phyloP scores from a whole-genome alignment of 768 basidiomycete species.

The Pleurotus cornucopiae region DNA sequence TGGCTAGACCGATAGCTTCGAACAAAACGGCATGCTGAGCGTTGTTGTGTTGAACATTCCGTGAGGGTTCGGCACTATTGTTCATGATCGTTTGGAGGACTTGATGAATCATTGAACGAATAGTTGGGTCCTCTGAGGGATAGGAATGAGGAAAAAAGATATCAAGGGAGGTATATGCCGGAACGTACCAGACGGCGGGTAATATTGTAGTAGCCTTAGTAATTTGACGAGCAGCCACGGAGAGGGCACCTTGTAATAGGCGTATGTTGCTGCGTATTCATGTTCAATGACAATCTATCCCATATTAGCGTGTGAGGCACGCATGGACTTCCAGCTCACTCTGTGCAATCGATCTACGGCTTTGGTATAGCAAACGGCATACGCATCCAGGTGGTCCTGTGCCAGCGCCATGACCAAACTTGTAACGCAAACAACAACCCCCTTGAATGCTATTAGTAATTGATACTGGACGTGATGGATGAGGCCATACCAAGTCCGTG shows the following conservation, averaged over 20 bases:
- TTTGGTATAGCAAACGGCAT: slow-evolving; percentile 88
- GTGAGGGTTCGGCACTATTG: slow-evolving; percentile 83
- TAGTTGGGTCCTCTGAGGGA: slow-evolving; percentile 73
- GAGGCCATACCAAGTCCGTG: slow-evolving; percentile 60
- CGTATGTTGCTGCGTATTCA: slow-evolving; percentile 84
- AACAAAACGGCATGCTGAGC: slow-evolving; percentile 98
- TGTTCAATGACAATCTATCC: slow-evolving; percentile 83
- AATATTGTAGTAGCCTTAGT: slow-evolving; percentile 89
- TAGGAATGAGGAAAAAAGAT: slow-evolving; percentile 2
- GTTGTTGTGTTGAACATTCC: slow-evolving; percentile 98
- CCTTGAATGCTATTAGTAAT: slow-evolving; percentile 40
- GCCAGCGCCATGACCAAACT: slow-evolving; percentile 92
- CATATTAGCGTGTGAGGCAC: slow-evolving; percentile 5
- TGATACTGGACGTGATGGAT: neutral
- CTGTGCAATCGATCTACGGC: slow-evolving; percentile 86
- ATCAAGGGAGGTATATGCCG: neutral
- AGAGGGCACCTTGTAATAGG: slow-evolving; percentile 96
- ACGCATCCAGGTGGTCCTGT: slow-evolving; percentile 90
- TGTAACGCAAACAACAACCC: slow-evolving; percentile 91
- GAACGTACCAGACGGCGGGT: slow-evolving; percentile 82
- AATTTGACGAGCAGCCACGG: slow-evolving; percentile 98
- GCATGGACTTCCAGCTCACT: slow-evolving; percentile 36
- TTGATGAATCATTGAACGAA: slow-evolving; percentile 71
- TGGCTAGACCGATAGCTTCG: slow-evolving; percentile 94
- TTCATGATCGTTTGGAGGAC: slow-evolving; percentile 90